phyloP scores from a whole-genome alignment of 1,284 basidiomycete species.

The Pholiota adiposa region DNA sequence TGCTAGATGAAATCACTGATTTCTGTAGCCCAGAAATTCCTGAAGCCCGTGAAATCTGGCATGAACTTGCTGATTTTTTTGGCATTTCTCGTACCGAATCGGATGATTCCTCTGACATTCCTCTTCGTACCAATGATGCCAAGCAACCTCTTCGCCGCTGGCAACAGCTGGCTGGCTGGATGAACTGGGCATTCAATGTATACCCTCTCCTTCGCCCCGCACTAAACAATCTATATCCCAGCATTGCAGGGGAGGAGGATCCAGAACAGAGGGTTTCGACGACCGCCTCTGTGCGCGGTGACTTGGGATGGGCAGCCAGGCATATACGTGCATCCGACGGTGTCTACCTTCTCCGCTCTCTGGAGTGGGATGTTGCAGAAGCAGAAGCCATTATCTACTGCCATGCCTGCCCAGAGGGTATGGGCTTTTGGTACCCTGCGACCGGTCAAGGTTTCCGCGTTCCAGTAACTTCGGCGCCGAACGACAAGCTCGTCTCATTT shows the following conservation, averaged over 20 bases:
- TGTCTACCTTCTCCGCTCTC: slow-evolving; percentile 30
- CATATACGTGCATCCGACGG: slow-evolving; percentile 28
- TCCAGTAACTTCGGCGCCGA: too few relatives aligned
- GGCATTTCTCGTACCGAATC: too few relatives aligned
- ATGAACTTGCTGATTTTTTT: too few relatives aligned
- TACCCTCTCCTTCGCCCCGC: slow-evolving; percentile 37
- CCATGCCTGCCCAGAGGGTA: slow-evolving; percentile 32
- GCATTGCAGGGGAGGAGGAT: slow-evolving; percentile 37
- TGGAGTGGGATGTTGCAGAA: slow-evolving; percentile 25
- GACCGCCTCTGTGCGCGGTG: slow-evolving; percentile 22
- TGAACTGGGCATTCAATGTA: slow-evolving; percentile 47
- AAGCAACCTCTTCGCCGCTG: slow-evolving; percentile 29
- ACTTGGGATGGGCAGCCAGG: slow-evolving; percentile 36
- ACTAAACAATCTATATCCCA: slow-evolving; percentile 36
- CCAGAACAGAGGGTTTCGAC: too few relatives aligned
- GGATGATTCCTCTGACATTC: too few relatives aligned
- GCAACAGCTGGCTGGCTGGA: slow-evolving; percentile 36
- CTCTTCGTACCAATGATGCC: not conserved
- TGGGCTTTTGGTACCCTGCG: slow-evolving; percentile 35
- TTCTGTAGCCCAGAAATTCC: slow-evolving; percentile 24
- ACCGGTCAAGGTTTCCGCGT: slow-evolving; percentile 28
- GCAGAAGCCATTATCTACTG: slow-evolving; percentile 31
- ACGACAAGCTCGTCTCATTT: slow-evolving; percentile 20
- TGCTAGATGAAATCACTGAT: slow-evolving; percentile 18
- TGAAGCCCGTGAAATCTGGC: too few relatives aligned